Conservation (phyloP, 495 filamentous ascomycete species). For the Jackrogersella minutella region DNA sequence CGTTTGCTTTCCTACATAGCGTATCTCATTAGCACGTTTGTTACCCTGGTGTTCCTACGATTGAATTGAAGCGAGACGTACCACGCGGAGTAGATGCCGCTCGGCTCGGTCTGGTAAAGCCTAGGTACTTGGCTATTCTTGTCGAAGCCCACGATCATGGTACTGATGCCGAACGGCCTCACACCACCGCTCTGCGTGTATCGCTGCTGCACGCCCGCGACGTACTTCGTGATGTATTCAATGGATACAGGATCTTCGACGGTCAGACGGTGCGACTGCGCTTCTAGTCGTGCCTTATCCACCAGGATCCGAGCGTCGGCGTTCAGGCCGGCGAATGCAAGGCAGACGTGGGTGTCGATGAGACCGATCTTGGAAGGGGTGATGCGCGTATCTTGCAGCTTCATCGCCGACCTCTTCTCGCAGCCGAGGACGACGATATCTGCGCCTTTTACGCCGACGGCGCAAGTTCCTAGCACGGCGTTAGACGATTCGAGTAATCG, state of each 20-base stretch:
- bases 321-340: conserved; percentile 96
- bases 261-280: conserved; percentile 96
- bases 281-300: conserved; percentile 95
- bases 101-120: conserved; percentile 97
- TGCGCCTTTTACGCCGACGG: conserved; percentile 94
- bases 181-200: conserved; percentile 99
- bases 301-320: conserved; percentile 97
- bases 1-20: conserved; percentile 90
- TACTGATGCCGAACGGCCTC: conserved; percentile 96
- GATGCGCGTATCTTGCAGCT: conserved; percentile 98
- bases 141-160: conserved; percentile 96
- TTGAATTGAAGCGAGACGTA: conserved; percentile 51
- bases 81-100: conserved; percentile 98
- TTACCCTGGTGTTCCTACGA: not conserved
- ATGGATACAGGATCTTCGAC: conserved; percentile 97
- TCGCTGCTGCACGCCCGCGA: conserved; percentile 95
- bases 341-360: conserved; percentile 92
- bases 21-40: conserved; percentile 12
- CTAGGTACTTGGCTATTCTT: conserved; percentile 84
- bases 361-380: conserved; percentile 97
- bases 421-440: conserved; percentile 96
- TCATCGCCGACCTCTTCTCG: conserved; percentile 98
- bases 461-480: conserved; percentile 82
- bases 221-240: conserved; percentile 99
- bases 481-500: not conserved